phyloP scores from a whole-genome alignment of 345 rosid genomes.

The Atalantia buxifolia region DNA sequence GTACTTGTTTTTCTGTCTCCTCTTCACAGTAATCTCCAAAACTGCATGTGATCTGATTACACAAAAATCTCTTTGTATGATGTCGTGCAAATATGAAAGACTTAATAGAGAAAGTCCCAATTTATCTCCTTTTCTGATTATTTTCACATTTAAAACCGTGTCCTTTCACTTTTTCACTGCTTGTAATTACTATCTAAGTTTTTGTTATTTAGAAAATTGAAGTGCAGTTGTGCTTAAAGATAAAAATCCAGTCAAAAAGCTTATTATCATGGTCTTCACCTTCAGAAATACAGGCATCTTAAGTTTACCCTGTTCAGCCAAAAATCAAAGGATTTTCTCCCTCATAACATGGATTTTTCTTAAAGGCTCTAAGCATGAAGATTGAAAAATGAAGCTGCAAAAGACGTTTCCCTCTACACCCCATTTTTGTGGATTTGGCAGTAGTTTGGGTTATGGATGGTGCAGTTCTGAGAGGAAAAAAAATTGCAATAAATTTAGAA shows the following conservation, averaged over 20 bases:
- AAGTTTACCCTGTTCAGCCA: not conserved
- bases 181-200: not conserved
- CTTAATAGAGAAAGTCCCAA: not conserved
- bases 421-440: not conserved
- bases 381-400: not conserved
- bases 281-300: not conserved
- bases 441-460: not conserved
- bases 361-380: not conserved
- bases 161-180: not conserved
- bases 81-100: not conserved
- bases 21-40: conserved; percentile 79
- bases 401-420: not conserved
- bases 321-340: not conserved
- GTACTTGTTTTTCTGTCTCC: conserved; percentile 71
- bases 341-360: not conserved
- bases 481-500: not conserved
- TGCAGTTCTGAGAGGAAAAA: not conserved
- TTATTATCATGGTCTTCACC: not conserved
- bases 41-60: conserved; percentile 83
- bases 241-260: not conserved
- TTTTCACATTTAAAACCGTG: not conserved
- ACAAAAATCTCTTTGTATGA: conserved; percentile 13
- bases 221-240: not conserved
- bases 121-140: not conserved
- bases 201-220: not conserved